phyloP scores from a whole-genome alignment of 768 basidiomycete species.

The Mycena polygramma region DNA sequence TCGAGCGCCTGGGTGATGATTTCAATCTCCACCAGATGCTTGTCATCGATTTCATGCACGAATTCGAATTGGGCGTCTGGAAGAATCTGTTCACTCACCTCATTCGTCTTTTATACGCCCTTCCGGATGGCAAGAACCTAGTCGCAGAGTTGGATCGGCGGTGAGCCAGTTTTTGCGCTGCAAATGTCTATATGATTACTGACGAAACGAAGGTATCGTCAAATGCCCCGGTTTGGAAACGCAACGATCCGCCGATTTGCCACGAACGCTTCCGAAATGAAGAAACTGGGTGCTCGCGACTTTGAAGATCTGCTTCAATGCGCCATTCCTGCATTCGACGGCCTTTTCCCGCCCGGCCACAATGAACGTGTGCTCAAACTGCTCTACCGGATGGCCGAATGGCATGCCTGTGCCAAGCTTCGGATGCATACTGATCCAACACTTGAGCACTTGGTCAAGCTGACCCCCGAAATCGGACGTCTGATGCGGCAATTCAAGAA shows the following conservation, averaged over 20 bases:
- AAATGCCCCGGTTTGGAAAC: slow-evolving; percentile 36
- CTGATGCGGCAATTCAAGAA: slow-evolving; percentile 45
- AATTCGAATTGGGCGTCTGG: slow-evolving; percentile 55
- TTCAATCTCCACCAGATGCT: slow-evolving; percentile 46
- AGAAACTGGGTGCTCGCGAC: slow-evolving; percentile 45
- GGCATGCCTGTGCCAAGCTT: slow-evolving; percentile 55
- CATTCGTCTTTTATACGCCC: slow-evolving; percentile 47
- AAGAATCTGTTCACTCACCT: slow-evolving; percentile 52
- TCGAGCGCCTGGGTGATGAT: slow-evolving; percentile 33
- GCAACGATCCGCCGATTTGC: slow-evolving; percentile 44
- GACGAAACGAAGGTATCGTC: slow-evolving; percentile 28
- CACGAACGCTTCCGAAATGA: slow-evolving; percentile 43
- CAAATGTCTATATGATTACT: slow-evolving; percentile 5
- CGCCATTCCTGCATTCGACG: slow-evolving; percentile 50
- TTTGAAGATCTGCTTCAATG: slow-evolving; percentile 53
- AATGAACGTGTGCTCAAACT: slow-evolving; percentile 43
- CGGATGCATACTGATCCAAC: slow-evolving; percentile 51
- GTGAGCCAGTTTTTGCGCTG: slow-evolving; percentile 22
- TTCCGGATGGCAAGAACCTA: slow-evolving; percentile 26
- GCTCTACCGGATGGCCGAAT: slow-evolving; percentile 45
- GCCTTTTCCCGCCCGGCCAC: slow-evolving; percentile 44
- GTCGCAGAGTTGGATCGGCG: slow-evolving; percentile 42
- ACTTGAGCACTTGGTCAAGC: slow-evolving; percentile 38
- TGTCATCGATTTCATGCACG: slow-evolving; percentile 53
- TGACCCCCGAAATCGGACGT: slow-evolving; percentile 42